Conservation (phyloP, 257 asterid species). For the Mitragyna speciosa region DNA sequence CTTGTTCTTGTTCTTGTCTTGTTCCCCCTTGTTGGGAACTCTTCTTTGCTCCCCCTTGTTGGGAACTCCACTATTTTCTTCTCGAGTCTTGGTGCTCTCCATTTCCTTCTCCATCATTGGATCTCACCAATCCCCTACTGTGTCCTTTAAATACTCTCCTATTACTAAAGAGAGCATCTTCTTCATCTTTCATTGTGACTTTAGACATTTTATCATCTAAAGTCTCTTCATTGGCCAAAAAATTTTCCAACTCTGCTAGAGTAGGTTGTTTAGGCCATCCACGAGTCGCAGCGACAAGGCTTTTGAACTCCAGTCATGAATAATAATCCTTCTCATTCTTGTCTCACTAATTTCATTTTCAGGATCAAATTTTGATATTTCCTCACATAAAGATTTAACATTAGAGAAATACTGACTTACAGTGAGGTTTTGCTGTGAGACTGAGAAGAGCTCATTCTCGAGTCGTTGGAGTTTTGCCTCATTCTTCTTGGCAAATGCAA, state of each 20-base stretch:
- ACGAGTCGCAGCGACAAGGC: neutral
- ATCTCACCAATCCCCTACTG: neutral
- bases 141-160: no score
- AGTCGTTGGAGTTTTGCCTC: slow-evolving; percentile 17
- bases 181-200: no score
- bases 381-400: slow-evolving; percentile 9
- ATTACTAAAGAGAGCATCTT: no score
- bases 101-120: no score
- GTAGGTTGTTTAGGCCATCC: slow-evolving; percentile 3
- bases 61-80: neutral
- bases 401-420: slow-evolving; percentile 16
- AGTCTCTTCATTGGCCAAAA: neutral
- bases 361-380: slow-evolving; percentile 22
- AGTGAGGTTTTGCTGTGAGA: neutral
- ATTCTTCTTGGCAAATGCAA: slow-evolving; percentile 16
- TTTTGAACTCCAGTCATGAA: slow-evolving; percentile 10
- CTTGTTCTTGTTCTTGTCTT: neutral
- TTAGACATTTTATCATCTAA: no score
- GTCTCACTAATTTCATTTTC: neutral
- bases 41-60: neutral
- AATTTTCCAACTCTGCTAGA: neutral
- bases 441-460: neutral
- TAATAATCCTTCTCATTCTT: slow-evolving; percentile 14
- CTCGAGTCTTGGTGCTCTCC: neutral
- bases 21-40: neutral